A percentile compares a stretch with the other conserved stretches of the same genome.
These are phyloP conservation scores for Rhizophagus prolifer DNA, from an alignment of 192 early-diverging fungal species.

Conservation along the genomic window DNA sequence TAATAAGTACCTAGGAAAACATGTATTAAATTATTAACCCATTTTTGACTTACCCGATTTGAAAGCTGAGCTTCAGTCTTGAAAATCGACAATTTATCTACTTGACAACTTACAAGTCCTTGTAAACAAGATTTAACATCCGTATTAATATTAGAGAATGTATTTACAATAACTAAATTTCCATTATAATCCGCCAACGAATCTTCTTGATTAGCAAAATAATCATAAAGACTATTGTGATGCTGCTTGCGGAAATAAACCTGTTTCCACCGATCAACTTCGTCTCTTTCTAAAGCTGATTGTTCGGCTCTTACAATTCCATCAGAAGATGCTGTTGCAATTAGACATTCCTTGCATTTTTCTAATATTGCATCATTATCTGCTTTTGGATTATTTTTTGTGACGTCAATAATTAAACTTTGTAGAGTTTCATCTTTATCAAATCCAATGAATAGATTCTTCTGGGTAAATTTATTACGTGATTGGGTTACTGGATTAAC, in stretches of 20 bases:
- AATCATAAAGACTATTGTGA: too few species aligned
- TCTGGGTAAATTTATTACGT: not conserved
- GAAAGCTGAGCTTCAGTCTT: constrained; percentile 5
- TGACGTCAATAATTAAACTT: constrained; percentile 19
- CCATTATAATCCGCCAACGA: not conserved
- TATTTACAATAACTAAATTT: constrained; percentile 8
- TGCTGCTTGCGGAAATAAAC: not conserved
- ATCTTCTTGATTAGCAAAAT: not conserved
- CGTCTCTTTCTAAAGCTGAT: not conserved
- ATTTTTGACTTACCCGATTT: not conserved
- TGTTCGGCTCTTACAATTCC: too few species aligned
- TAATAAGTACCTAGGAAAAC: too few species aligned
- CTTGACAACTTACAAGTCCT: not conserved
- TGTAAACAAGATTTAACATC: constrained; percentile 9
- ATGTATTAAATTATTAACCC: too few species aligned
- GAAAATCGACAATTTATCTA: constrained; percentile 16
- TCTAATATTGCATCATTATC: constrained; percentile 12
- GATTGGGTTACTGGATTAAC: not conserved
- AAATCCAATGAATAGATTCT: constrained; percentile 30
- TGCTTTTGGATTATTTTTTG: constrained; percentile 1
- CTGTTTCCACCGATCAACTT: constrained; percentile 6
- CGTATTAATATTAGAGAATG: constrained; percentile 22
- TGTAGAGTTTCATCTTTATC: constrained; percentile 12
- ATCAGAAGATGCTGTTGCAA: constrained; percentile 28
- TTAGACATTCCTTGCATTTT: constrained; percentile 24